Base-by-base conservation (phyloP, 1,284 basidiomycete species). In the Fomitopsis schrenkii region DNA sequence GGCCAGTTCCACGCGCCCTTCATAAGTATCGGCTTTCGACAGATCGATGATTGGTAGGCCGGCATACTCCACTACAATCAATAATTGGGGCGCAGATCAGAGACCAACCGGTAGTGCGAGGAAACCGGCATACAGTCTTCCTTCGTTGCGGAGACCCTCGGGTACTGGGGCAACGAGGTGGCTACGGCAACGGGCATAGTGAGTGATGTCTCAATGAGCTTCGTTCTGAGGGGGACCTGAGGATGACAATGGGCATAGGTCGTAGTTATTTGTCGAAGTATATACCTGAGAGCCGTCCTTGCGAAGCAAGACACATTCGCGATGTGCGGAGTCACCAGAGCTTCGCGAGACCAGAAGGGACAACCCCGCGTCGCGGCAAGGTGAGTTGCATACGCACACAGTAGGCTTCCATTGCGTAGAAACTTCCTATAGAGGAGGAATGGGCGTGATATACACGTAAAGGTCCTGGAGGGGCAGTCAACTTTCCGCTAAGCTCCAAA, bases 21-120 rank as follows among this genome's bases (percentile, higher is more conserved):
- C 81, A 1, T 74, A 71, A 0, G 77, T 85, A 14, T 70, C 66
- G 35, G 78, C 77, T 59, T 80, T 80, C 35, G 84, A 77, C 9
- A 91, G 72, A 68, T 91, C 89, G 60, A 92, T 81, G 60, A 83
- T 78, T 14, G 85, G 79, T 19, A 92, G 79, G 53, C 90, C 82
- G 0, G 86, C 90, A 76, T 85, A 90, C 56, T 88, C 82, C 72
- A 88, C 87, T 88, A 54, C 28, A 33, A 2, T 5, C 19, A 19
- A 38, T 10, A 14, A 19, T 45, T 14, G 19, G 6, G 1, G 14
- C n/a, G 10, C 10, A 12, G 10, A 15, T 46, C 22, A 38, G n/a
- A 3, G 40, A 14, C 1, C 17, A 22, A 48, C 28, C n/a, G 8
- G 3, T 1, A 59, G 3, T 9, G 17, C 6, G n/a, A 15, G 28